Base-by-base conservation (phyloP, 2,329 filamentous ascomycete species). In the Zopfia rhizophila region DNA sequence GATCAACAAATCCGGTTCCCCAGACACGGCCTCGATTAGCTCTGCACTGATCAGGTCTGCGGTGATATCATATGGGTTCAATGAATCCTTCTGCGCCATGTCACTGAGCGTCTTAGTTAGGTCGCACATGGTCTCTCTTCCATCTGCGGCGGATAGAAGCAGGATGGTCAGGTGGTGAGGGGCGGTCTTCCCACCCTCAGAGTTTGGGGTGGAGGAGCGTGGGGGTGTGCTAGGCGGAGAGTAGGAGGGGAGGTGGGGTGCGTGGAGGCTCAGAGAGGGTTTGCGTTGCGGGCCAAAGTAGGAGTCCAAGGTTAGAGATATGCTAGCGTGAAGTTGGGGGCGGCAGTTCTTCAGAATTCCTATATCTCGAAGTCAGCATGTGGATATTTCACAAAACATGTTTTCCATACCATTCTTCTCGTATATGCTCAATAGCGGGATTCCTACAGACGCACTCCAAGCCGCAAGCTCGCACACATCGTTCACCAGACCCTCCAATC, bases 81-180 rank as follows among this genome's bases (percentile, higher is more conserved):
- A 81, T 73, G 96, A 97, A 47, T 86, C 86, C 58, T 87, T 86
- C 72, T 97, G 94, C 5, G 91, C 89, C 94, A 99, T 97, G 66
- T 96, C 90, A 5, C 93, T 85, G 16, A 99, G 80, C 1, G 95
- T 97, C 66, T 92, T 91, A 29, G 94, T 99, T 32, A 99, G 82
- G 71, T 99, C 94, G 28, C 99, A 92, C 53, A 99, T 84, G 3
- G 93, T 97, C 65, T 96, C 91, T 42, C 93, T 85, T 36, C 94
- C 93, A 61, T 99, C 94, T 44, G 93, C 88, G 25, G 86, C 84
- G 11, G 91, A 96, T 38, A 99, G 83, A 27, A 99, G 83, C 45
- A 96, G 83, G 13, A 97, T 73, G 3, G 79, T 82, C 13, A 87
- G 70, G 48, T 80, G 74, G 17, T 70, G 72, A 45, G 55, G 52